These are phyloP conservation scores for Talaromyces sp. DNA, from an alignment of 2,329 filamentous ascomycete genomes.

Conservation along the genomic window DNA sequence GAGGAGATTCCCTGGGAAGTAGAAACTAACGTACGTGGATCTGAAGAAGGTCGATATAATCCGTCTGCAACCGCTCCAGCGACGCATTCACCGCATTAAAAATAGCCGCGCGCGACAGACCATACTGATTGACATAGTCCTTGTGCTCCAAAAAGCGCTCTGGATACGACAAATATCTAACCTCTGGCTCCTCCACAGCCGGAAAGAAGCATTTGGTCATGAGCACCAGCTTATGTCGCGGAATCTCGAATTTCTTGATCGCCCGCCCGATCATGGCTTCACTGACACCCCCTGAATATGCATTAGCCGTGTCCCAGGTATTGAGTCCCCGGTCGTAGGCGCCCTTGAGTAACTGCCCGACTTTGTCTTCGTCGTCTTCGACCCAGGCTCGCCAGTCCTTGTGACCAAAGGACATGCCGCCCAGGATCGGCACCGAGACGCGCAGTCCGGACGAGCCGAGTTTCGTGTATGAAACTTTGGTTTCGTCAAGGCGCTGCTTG, in stretches of 20 bases:
- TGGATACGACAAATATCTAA: slow-evolving; percentile 23
- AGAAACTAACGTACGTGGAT: slow-evolving; percentile 3
- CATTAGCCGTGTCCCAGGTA: slow-evolving; percentile 25
- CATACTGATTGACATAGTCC: slow-evolving; percentile 43
- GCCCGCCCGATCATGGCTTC: slow-evolving; percentile 60
- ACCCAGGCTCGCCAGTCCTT: slow-evolving; percentile 1
- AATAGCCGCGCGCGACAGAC: slow-evolving; percentile 46
- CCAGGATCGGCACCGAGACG: slow-evolving; percentile 18
- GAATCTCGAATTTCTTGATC: slow-evolving; percentile 52
- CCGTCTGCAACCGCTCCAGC: slow-evolving; percentile 37
- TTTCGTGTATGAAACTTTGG: slow-evolving; percentile 7
- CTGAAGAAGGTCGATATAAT: slow-evolving; percentile 39
- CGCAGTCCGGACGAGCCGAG: slow-evolving; percentile 20
- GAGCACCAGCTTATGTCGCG: slow-evolving; percentile 52
- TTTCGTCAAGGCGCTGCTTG: slow-evolving; percentile 6
- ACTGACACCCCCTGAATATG: slow-evolving; percentile 48
- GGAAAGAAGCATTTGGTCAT: slow-evolving; percentile 49
- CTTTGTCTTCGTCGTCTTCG: slow-evolving; percentile 5
- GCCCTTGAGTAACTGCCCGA: slow-evolving; percentile 14
- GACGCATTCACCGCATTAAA: slow-evolving; percentile 43
- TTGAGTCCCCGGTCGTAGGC: slow-evolving; percentile 21
- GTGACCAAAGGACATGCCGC: slow-evolving; percentile 9
- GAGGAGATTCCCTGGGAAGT: background rate
- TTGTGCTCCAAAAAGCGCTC: slow-evolving; percentile 37
- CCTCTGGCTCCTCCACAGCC: slow-evolving; percentile 18